These are phyloP conservation scores for Myochromella boudieri DNA, from an alignment of 768 basidiomycete species.

Conservation along the genomic window DNA sequence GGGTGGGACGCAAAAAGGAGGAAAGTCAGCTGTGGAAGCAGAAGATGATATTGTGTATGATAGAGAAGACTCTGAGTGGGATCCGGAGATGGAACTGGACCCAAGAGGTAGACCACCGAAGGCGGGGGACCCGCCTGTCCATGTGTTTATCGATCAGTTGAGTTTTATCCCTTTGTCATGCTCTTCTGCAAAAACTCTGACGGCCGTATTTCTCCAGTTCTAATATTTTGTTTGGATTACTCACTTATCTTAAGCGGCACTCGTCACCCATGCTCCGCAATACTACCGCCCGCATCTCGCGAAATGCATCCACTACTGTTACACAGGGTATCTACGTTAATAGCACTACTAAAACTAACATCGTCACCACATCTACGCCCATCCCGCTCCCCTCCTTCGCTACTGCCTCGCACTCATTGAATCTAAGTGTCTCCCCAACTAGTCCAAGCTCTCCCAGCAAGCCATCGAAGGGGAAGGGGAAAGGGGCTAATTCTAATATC, in stretches of 20 bases:
- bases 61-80: constrained; percentile 15
- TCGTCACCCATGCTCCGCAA: constrained; percentile 18
- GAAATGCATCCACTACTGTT: too few relatives aligned
- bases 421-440: not conserved
- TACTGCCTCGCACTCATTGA: constrained; percentile 20
- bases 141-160: constrained; percentile 62
- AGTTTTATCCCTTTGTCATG: constrained; percentile 24
- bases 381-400: constrained; percentile 43
- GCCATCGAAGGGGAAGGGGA: too few relatives aligned
- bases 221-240: constrained; percentile 82
- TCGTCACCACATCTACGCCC: constrained; percentile 13
- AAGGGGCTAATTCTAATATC: too few relatives aligned
- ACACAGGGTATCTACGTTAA: not conserved
- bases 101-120: constrained; percentile 32
- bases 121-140: constrained; percentile 34
- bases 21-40: too few relatives aligned
- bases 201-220: constrained; percentile 59
- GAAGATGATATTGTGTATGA: constrained; percentile 1
- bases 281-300: too few relatives aligned
- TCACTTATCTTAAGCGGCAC: constrained; percentile 66
- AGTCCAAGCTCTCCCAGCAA: not conserved
- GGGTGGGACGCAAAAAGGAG: constrained; percentile 14
- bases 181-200: constrained; percentile 1
- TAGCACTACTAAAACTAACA: not conserved
- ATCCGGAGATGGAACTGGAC: constrained; percentile 34